Conservation (phyloP, 2,329 filamentous ascomycete genomes). For the Colletotrichum trifolii region DNA sequence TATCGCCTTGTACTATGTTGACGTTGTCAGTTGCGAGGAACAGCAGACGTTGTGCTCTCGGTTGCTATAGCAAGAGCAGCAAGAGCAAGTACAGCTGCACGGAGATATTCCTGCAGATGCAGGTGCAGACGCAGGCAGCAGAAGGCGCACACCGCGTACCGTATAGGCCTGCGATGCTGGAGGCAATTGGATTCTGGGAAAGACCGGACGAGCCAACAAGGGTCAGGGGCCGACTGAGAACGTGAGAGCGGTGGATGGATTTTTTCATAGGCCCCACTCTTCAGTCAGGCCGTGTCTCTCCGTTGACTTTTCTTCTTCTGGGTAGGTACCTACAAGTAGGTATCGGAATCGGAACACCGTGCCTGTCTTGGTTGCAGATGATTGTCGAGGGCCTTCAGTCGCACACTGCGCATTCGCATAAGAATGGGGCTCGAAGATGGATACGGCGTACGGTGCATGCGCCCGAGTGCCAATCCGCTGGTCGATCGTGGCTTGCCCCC, state of each 20-base stretch:
- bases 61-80: slow-evolving; percentile 6
- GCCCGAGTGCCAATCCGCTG: too few relatives aligned
- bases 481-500: too few relatives aligned
- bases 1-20: not conserved
- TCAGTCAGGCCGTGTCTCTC: slow-evolving; percentile 5
- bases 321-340: too few relatives aligned
- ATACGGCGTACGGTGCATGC: too few relatives aligned
- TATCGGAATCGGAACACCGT: too few relatives aligned
- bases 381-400: too few relatives aligned
- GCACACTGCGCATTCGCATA: too few relatives aligned
- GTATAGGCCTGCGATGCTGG: not conserved
- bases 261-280: not conserved
- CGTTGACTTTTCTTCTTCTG: too few relatives aligned
- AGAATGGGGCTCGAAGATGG: too few relatives aligned
- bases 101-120: not conserved
- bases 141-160: too few relatives aligned
- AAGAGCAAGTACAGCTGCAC: slow-evolving; percentile 1
- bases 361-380: too few relatives aligned
- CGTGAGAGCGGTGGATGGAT: too few relatives aligned
- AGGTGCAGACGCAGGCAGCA: not conserved
- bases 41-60: not conserved
- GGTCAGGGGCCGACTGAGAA: slow-evolving; percentile 1
- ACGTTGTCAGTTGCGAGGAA: not conserved
- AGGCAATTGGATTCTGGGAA: not conserved
- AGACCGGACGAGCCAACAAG: slow-evolving; percentile 19